phyloP scores from a whole-genome alignment of 495 filamentous ascomycete species.

The Mytilinidion resinicola region DNA sequence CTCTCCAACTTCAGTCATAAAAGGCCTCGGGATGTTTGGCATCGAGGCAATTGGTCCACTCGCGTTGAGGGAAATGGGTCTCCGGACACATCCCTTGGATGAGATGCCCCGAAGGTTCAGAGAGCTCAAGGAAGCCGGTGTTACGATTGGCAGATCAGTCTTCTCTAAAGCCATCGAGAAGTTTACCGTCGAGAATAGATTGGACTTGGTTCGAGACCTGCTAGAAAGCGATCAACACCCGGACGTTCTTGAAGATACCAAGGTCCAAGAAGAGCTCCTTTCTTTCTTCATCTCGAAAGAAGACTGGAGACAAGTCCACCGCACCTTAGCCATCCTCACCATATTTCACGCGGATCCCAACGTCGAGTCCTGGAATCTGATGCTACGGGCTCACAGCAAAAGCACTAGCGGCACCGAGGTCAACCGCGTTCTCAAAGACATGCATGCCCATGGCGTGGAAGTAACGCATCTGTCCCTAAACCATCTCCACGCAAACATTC shows the following conservation, averaged over 20 bases:
- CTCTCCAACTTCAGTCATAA: conserved; percentile 57
- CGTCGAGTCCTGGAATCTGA: conserved; percentile 37
- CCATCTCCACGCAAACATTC: conserved; percentile 4
- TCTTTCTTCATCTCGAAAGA: conserved; percentile 42
- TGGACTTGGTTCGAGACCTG: conserved; percentile 33
- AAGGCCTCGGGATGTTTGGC: conserved; percentile 57
- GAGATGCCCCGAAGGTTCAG: conserved; percentile 51
- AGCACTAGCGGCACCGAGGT: conserved; percentile 15
- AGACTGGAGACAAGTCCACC: conserved; percentile 49
- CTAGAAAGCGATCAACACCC: conserved; percentile 68
- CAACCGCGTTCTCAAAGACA: conserved; percentile 12
- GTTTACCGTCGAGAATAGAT: conserved; percentile 49
- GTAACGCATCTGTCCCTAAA: conserved; percentile 2
- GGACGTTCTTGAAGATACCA: conserved; percentile 59
- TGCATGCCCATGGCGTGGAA: conserved; percentile 8
- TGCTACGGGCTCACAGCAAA: conserved; percentile 36
- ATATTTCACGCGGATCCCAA: conserved; percentile 21
- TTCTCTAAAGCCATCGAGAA: conserved; percentile 55
- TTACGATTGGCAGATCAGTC: conserved; percentile 51
- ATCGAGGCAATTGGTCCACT: conserved; percentile 62
- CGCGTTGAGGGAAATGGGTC: conserved; percentile 63
- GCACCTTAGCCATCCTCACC: conserved; percentile 48
- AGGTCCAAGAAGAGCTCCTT: conserved; percentile 53
- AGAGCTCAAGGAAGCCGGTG: conserved; percentile 50
- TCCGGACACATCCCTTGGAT: conserved; percentile 49